phyloP scores from a whole-genome alignment of 2,329 filamentous ascomycete species.

The Leptosphaerulina australis region DNA sequence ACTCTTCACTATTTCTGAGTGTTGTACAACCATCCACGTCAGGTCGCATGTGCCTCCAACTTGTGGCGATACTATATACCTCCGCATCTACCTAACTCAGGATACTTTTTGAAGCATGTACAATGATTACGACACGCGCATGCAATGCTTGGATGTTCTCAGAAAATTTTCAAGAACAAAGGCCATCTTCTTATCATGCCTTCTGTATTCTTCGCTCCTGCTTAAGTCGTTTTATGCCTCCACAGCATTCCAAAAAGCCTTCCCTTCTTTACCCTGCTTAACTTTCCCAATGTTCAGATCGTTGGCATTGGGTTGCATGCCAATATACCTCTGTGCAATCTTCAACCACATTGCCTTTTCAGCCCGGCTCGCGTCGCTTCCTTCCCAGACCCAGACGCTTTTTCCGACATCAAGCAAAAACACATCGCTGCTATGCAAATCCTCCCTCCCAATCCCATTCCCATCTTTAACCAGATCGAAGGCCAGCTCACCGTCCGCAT shows the following conservation, averaged over 20 bases:
- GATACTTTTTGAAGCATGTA: no score
- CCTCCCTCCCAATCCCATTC: slow-evolving; percentile 51
- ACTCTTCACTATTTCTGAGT: no score
- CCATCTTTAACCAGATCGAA: slow-evolving; percentile 67
- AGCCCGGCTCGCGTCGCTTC: slow-evolving; percentile 60
- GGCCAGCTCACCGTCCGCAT: slow-evolving; percentile 62
- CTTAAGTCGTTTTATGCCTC: slow-evolving; percentile 23
- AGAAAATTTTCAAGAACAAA: no score
- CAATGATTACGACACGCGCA: no score
- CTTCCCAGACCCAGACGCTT: slow-evolving; percentile 71
- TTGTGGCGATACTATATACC: no score
- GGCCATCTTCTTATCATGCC: no score
- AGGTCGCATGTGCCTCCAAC: no score
- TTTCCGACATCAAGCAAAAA: slow-evolving; percentile 66
- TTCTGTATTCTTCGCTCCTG: no score
- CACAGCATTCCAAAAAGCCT: slow-evolving; percentile 59
- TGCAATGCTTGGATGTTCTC: no score
- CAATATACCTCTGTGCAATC: slow-evolving; percentile 63
- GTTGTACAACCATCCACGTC: no score
- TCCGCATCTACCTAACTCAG: no score
- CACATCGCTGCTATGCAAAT: slow-evolving; percentile 65
- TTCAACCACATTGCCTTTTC: slow-evolving; percentile 68
- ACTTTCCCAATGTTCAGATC: slow-evolving; percentile 61
- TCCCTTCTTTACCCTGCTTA: slow-evolving; percentile 61
- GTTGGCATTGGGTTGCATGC: slow-evolving; percentile 53